Conservation (phyloP, 441 rosid species). For the Erodium trifolium region DNA sequence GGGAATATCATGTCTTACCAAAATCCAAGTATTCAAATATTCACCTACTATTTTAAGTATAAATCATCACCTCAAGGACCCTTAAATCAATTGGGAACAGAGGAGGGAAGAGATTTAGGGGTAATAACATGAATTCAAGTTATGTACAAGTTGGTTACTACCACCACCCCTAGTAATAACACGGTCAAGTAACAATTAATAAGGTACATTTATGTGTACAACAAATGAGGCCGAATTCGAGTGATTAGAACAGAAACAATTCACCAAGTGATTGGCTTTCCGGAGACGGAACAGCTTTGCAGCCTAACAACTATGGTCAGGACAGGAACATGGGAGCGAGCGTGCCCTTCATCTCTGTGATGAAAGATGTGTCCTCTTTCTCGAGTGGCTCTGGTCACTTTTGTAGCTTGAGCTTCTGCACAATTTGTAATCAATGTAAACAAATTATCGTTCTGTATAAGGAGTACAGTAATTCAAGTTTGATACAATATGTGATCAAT, state of each 20-base stretch:
- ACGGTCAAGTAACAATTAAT: background rate
- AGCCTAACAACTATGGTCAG: no score
- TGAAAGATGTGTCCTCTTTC: conserved; percentile 35
- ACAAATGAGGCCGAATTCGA: conserved; percentile 15
- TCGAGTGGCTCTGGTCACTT: conserved; percentile 19
- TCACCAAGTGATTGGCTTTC: background rate
- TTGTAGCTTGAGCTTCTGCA: conserved; percentile 36
- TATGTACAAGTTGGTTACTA: conserved; percentile 33
- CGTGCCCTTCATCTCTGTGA: conserved; percentile 20
- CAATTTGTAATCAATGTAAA: background rate
- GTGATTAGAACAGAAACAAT: conserved; percentile 13
- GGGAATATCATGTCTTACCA: background rate
- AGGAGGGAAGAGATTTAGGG: background rate
- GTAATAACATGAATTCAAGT: conserved; percentile 14
- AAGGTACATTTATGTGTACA: conserved; percentile 26
- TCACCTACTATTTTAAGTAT: background rate
- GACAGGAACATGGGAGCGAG: no score
- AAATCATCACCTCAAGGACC: background rate
- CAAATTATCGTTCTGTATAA: no score
- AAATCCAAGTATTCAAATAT: background rate
- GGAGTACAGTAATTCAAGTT: no score
- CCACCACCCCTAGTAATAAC: conserved; percentile 5
- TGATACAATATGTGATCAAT: no score
- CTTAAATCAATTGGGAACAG: background rate
- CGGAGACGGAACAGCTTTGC: no score